Percentiles rank a stretch among this genome's conserved stretches.
Evolutionary conservation across 1,284 basidiomycete species (phyloP).

Genomic region (Inonotus hispidus): DNA sequence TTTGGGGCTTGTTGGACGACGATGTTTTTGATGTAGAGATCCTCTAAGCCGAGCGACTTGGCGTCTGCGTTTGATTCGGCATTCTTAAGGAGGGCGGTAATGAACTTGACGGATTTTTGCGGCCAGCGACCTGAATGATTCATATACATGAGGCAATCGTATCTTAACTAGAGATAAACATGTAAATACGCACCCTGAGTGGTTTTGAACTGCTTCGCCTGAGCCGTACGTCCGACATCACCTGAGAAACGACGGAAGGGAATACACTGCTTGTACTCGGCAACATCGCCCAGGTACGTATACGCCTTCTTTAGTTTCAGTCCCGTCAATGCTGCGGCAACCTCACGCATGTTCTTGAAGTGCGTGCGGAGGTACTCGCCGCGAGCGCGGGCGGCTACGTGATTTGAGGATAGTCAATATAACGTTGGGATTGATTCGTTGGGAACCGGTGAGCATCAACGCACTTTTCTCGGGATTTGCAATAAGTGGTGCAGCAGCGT

Average conservation of each 20-base stretch:
- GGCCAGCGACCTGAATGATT: conserved; percentile 95
- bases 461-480: conserved; percentile 91
- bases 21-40: conserved; percentile 94
- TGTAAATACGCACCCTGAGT: conserved; percentile 74
- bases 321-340: conserved; percentile 83
- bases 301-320: conserved; percentile 96
- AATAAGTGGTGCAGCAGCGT: conserved; percentile 81
- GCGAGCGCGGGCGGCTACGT: conserved; percentile 80
- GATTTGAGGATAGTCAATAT: conserved; percentile 22
- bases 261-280: conserved; percentile 96
- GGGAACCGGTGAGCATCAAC: conserved; percentile 29
- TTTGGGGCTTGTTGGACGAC: conserved; percentile 99
- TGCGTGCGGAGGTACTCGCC: conserved; percentile 98
- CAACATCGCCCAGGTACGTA: conserved; percentile 89
- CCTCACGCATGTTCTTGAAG: conserved; percentile 99
- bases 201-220: conserved; percentile 97
- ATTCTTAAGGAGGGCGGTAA: conserved; percentile 95
- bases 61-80: conserved; percentile 99
- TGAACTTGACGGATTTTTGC: conserved; percentile 97
- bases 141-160: neutral
- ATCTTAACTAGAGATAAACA: neutral
- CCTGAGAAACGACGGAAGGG: conserved; percentile 97
- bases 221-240: conserved; percentile 94
- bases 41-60: conserved; percentile 92
- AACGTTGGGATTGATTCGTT: conserved; percentile 9